Evolutionary conservation across 2,329 filamentous ascomycete species (phyloP).

Genomic region (Calonectria honghensis): DNA sequence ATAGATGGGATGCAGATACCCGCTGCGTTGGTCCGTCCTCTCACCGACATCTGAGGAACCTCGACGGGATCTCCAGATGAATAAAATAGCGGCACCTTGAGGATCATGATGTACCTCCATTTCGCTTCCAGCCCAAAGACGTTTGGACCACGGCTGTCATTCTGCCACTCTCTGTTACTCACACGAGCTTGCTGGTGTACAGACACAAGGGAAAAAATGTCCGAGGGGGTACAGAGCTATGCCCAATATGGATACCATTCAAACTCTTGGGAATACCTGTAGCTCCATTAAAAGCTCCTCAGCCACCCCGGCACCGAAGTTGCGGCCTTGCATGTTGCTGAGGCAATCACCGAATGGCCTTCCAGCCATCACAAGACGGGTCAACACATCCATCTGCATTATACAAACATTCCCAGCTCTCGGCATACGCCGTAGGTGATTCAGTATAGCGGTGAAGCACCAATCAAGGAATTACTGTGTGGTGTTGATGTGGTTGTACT

Average conservation of each 20-base stretch:
- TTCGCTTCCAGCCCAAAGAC: constrained; percentile 31
- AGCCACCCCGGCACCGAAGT: constrained; percentile 34
- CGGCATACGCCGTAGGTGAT: neutral
- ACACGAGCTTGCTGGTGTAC: constrained; percentile 62
- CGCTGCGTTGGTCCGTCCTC: constrained; percentile 45
- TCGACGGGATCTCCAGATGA: constrained; percentile 42
- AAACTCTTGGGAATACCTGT: constrained; percentile 39
- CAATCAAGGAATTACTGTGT: neutral
- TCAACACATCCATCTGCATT: constrained; percentile 3
- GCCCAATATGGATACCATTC: constrained; percentile 47
- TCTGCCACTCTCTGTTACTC: constrained; percentile 56
- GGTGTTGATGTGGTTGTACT: constrained; percentile 32
- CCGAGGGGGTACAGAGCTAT: constrained; percentile 61
- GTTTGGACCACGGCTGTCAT: constrained; percentile 49
- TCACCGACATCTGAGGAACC: constrained; percentile 38
- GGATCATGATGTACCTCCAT: constrained; percentile 24
- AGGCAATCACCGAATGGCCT: constrained; percentile 34
- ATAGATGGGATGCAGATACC: constrained; percentile 45
- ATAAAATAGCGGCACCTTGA: constrained; percentile 43
- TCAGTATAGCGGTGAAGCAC: constrained; percentile 3
- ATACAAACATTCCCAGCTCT: constrained; percentile 27
- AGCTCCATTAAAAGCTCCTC: constrained; percentile 32
- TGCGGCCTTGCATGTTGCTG: constrained; percentile 37
- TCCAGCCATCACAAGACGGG: constrained; percentile 16
- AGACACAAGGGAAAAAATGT: constrained; percentile 62